A percentile compares a stretch with the other conserved stretches of the same genome.
Evolutionary conservation across 495 filamentous ascomycete genomes (phyloP).

Genomic region (Talaromyces proteolyticus): DNA sequence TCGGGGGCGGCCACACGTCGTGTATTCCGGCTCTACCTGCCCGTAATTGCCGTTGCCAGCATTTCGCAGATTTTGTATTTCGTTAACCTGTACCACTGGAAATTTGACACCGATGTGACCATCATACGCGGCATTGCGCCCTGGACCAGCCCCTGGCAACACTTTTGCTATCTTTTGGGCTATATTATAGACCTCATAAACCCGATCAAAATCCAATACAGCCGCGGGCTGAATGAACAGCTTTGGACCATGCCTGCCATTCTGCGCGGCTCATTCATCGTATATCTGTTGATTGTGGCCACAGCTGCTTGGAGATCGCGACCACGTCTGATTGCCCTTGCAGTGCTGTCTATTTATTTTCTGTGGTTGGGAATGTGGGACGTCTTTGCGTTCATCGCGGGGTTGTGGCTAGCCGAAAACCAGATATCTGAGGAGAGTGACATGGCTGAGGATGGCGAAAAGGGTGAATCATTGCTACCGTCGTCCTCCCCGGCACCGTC

Average conservation of each 20-base stretch:
- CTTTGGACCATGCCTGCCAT: constrained; percentile 47
- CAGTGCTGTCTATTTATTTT: constrained; percentile 23
- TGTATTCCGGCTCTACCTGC: constrained; percentile 19
- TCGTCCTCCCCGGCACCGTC: not conserved
- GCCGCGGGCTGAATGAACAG: constrained; percentile 19
- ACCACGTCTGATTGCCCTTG: constrained; percentile 24
- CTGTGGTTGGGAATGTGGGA: constrained; percentile 37
- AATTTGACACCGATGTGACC: constrained; percentile 5
- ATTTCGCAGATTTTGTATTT: constrained; percentile 16
- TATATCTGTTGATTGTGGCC: constrained; percentile 33
- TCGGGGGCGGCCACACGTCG: constrained; percentile 17
- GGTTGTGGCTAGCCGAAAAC: constrained; percentile 36
- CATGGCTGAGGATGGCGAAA: not conserved
- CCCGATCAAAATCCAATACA: constrained; percentile 9
- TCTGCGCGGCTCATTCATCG: constrained; percentile 38
- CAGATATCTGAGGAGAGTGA: constrained; percentile 12
- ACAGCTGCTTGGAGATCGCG: constrained; percentile 26
- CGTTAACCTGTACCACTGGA: constrained; percentile 13
- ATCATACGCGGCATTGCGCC: constrained; percentile 10
- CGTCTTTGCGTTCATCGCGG: constrained; percentile 36
- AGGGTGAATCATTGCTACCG: not conserved
- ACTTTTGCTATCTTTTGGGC: constrained; percentile 14
- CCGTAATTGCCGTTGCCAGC: constrained; percentile 9
- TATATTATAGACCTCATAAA: constrained; percentile 15
- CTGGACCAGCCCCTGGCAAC: constrained; percentile 13